A percentile compares a stretch with the other conserved stretches of the same genome.
Conservation (phyloP, 495 filamentous ascomycete species). For the Penicillium bovifimosum region DNA sequence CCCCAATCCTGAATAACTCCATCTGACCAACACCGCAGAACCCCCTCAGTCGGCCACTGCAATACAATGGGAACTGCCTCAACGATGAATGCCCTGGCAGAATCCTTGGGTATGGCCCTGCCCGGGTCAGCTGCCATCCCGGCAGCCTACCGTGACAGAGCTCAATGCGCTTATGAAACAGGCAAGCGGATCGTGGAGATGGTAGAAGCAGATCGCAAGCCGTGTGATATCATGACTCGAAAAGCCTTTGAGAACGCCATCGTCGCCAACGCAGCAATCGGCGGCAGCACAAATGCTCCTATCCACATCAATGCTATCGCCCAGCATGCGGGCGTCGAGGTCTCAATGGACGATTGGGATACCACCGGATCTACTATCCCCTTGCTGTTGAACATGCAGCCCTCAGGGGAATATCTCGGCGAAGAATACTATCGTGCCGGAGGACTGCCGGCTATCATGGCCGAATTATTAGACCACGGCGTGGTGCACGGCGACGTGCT, state of each 20-base stretch:
- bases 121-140: constrained; percentile 52
- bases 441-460: constrained; percentile 50
- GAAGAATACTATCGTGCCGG: constrained; percentile 52
- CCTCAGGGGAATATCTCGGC: constrained; percentile 46
- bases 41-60: constrained; percentile 50
- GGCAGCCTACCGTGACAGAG: constrained; percentile 47
- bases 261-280: constrained; percentile 48
- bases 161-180: constrained; percentile 50
- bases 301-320: constrained; percentile 53
- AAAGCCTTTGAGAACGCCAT: constrained; percentile 54
- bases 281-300: constrained; percentile 52
- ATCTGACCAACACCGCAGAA: constrained; percentile 22
- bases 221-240: constrained; percentile 51
- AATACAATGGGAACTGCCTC: constrained; percentile 56
- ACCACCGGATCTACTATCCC: constrained; percentile 44
- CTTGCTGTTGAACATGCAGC: constrained; percentile 50
- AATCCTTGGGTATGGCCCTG: constrained; percentile 52
- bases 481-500: constrained; percentile 36
- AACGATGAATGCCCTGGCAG: constrained; percentile 53
- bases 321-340: constrained; percentile 46
- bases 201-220: constrained; percentile 48
- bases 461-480: constrained; percentile 45
- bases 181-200: constrained; percentile 51
- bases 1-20: not conserved
- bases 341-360: constrained; percentile 52